Evolutionary conservation across 768 basidiomycete species (phyloP).

Genomic region (Tulasnella sp.): DNA sequence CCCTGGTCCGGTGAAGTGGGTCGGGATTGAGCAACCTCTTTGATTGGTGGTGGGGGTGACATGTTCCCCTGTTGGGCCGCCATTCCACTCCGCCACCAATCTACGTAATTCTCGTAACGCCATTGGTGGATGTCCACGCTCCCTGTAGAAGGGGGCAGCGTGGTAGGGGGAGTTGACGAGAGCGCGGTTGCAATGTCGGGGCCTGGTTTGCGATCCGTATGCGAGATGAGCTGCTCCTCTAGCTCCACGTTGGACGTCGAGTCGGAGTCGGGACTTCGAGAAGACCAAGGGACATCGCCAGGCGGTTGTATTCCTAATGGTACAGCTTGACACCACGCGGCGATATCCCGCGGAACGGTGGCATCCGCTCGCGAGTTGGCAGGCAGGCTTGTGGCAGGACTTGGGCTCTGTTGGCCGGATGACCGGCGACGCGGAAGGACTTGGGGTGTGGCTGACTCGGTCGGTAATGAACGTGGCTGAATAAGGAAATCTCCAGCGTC

Average conservation of each 20-base stretch:
- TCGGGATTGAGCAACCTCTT: background rate
- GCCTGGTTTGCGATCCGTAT: background rate
- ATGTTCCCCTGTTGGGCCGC: background rate
- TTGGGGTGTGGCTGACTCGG: background rate
- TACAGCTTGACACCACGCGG: background rate
- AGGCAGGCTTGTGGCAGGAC: background rate
- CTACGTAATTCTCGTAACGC: constrained; percentile 16
- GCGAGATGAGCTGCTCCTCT: background rate
- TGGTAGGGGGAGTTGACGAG: background rate
- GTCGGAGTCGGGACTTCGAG: background rate
- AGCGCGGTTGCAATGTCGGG: background rate
- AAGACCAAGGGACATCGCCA: background rate
- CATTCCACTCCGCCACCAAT: constrained; percentile 13
- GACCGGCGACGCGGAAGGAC: background rate
- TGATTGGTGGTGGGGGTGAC: constrained; percentile 3
- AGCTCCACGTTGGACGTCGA: constrained; percentile 1
- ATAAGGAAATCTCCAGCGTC: constrained; percentile 1
- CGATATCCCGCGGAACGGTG: background rate
- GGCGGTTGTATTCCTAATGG: background rate
- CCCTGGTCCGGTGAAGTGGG: background rate
- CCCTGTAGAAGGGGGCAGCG: background rate
- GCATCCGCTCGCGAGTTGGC: too few species aligned
- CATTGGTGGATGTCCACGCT: constrained; percentile 10
- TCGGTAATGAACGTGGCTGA: background rate
- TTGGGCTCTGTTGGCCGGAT: background rate